Percentiles rank a stretch among this genome's conserved stretches.
These are phyloP conservation scores for Naematelia aurantialba DNA, from an alignment of 768 basidiomycete genomes.

Conservation along the genomic window DNA sequence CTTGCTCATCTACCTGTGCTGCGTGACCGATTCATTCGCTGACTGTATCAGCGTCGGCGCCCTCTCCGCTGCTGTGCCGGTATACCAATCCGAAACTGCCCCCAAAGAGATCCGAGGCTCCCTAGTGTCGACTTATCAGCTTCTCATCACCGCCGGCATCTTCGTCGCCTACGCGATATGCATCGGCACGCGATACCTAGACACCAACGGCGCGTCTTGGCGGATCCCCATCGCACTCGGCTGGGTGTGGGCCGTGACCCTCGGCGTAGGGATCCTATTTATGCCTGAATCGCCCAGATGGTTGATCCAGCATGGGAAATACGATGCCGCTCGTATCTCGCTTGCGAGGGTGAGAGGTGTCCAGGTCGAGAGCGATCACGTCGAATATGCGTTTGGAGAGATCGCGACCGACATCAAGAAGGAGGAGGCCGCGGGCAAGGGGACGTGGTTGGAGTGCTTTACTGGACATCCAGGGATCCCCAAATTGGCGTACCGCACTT, in stretches of 20 bases:
- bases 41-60: conserved; percentile 3
- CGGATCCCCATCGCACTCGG: conserved; percentile 22
- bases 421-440: conserved; percentile 53
- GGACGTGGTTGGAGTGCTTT: conserved; percentile 71
- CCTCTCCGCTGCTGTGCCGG: conserved; percentile 12
- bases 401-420: conserved; percentile 58
- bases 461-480: conserved; percentile 48
- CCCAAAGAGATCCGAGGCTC: conserved; percentile 70
- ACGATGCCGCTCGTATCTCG: conserved; percentile 5
- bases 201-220: conserved; percentile 25
- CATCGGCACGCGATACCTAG: conserved; percentile 61
- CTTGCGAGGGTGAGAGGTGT: conserved; percentile 2
- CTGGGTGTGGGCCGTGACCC: conserved; percentile 17
- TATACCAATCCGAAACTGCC: conserved; percentile 70
- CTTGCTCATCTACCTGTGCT: neutral
- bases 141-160: conserved; percentile 64
- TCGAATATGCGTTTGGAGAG: conserved; percentile 53
- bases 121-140: conserved; percentile 33
- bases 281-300: conserved; percentile 42
- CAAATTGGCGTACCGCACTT: conserved; percentile 64
- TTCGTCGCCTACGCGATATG: conserved; percentile 59
- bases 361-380: conserved; percentile 16
- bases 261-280: conserved; percentile 34
- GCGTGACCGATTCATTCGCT: neutral
- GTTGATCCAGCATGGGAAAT: conserved; percentile 12